These are phyloP conservation scores for Naganishia antarctica DNA, from an alignment of 768 basidiomycete genomes.

Conservation along the genomic window DNA sequence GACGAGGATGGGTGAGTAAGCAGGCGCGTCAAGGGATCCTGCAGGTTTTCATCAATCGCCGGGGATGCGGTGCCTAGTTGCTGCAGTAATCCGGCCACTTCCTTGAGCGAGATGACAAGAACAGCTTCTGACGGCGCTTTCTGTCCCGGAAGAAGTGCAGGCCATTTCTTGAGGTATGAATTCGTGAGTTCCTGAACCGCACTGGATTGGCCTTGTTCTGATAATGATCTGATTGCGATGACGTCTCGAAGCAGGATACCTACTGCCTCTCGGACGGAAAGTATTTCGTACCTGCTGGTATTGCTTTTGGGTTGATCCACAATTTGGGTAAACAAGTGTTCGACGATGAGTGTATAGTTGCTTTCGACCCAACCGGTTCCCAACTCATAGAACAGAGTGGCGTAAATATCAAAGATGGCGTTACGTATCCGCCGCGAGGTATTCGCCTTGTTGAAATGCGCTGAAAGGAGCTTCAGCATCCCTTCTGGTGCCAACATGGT, in stretches of 20 bases:
- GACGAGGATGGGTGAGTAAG: slow-evolving; percentile 81
- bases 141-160: slow-evolving; percentile 83
- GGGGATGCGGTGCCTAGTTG: slow-evolving; percentile 89
- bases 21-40: slow-evolving; percentile 77
- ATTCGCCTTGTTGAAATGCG: slow-evolving; percentile 70
- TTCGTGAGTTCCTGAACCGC: slow-evolving; percentile 82
- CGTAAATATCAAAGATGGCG: slow-evolving; percentile 84
- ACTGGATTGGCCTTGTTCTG: slow-evolving; percentile 86
- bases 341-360: slow-evolving; percentile 72
- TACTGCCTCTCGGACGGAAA: slow-evolving; percentile 68
- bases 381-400: slow-evolving; percentile 67
- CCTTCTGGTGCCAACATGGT: slow-evolving; percentile 67
- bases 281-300: slow-evolving; percentile 64
- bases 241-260: slow-evolving; percentile 76
- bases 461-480: slow-evolving; percentile 76
- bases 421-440: slow-evolving; percentile 67
- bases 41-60: slow-evolving; percentile 80
- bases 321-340: slow-evolving; percentile 73
- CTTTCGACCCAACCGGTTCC: slow-evolving; percentile 73
- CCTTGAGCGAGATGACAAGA: slow-evolving; percentile 69
- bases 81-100: slow-evolving; percentile 77
- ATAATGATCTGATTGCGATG: slow-evolving; percentile 79
- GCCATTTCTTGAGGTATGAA: slow-evolving; percentile 83
- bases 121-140: slow-evolving; percentile 63
- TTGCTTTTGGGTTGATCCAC: slow-evolving; percentile 57